Conservation (phyloP, 805 yeast species). For the Cyberlindnera japonica region DNA sequence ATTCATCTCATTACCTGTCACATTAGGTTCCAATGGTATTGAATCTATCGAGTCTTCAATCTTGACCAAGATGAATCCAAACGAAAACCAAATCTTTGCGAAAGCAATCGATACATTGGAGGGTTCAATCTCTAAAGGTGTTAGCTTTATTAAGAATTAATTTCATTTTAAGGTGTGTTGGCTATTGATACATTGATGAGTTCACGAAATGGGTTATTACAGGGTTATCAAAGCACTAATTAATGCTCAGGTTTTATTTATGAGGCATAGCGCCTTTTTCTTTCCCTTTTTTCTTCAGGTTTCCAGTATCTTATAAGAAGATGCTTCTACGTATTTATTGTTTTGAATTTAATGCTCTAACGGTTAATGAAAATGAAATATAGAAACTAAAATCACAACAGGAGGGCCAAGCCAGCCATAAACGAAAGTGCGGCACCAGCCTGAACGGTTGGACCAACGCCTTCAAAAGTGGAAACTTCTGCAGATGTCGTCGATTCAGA, state of each 20-base stretch:
- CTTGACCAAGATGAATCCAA: slow-evolving; percentile 18
- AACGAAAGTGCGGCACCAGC: slow-evolving; percentile 10
- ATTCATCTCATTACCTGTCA: slow-evolving; percentile 26
- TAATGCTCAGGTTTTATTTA: neutral
- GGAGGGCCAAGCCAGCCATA: slow-evolving; percentile 8
- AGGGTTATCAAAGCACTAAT: neutral
- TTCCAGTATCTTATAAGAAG: too few species aligned
- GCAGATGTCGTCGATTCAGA: slow-evolving; percentile 6
- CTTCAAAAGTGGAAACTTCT: slow-evolving; percentile 11
- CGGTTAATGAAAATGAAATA: slow-evolving; percentile 19
- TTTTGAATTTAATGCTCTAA: neutral
- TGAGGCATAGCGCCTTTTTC: too few species aligned
- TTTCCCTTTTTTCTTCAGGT: neutral
- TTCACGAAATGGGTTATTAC: neutral
- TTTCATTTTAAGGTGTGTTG: too few species aligned
- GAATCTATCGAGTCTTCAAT: slow-evolving; percentile 21
- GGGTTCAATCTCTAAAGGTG: slow-evolving; percentile 27
- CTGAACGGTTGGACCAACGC: slow-evolving; percentile 22
- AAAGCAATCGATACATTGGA: slow-evolving; percentile 22
- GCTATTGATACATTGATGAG: neutral
- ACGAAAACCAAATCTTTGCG: slow-evolving; percentile 23
- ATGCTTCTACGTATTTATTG: too few species aligned
- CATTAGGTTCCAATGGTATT: slow-evolving; percentile 23
- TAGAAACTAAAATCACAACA: slow-evolving; percentile 19
- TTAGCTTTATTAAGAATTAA: slow-evolving; percentile 23